phyloP scores from a whole-genome alignment of 495 filamentous ascomycete genomes.

The Aspergillus avenaceus region DNA sequence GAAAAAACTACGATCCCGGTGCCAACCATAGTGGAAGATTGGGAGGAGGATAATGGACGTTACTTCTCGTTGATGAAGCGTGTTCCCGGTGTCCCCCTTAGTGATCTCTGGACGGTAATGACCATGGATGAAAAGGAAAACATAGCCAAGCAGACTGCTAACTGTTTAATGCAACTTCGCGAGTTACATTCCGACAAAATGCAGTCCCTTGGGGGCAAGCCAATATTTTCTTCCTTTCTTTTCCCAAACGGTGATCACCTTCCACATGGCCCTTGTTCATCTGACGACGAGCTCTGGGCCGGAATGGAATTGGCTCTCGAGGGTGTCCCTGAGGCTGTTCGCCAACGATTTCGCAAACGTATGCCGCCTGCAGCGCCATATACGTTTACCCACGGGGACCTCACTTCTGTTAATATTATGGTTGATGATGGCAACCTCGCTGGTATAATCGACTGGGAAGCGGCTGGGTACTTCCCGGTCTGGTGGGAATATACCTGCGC shows the following conservation, averaged over 20 bases:
- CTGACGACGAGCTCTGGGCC: constrained; percentile 22
- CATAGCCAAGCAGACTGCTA: constrained; percentile 26
- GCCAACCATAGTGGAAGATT: constrained; percentile 16
- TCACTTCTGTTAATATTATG: constrained; percentile 28
- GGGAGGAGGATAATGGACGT: constrained; percentile 13
- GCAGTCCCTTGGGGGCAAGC: constrained; percentile 2
- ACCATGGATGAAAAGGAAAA: constrained; percentile 17
- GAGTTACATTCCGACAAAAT: constrained; percentile 15
- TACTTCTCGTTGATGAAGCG: constrained; percentile 14
- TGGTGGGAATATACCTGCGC: constrained; percentile 29
- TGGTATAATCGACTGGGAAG: constrained; percentile 33
- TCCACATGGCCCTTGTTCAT: constrained; percentile 18
- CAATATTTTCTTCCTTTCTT: neutral
- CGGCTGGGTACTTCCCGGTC: constrained; percentile 26
- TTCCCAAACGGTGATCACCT: neutral
- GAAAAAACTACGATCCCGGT: constrained; percentile 22
- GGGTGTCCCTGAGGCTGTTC: constrained; percentile 13
- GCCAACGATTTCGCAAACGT: constrained; percentile 12
- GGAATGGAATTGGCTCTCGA: constrained; percentile 15
- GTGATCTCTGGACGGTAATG: constrained; percentile 15
- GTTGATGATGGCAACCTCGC: constrained; percentile 19
- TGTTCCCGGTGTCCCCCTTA: constrained; percentile 22
- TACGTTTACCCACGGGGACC: constrained; percentile 28
- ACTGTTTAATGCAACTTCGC: constrained; percentile 27
- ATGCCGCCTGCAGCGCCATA: constrained; percentile 22